Percentiles rank a stretch among this genome's conserved stretches.
Evolutionary conservation across 2,329 filamentous ascomycete species (phyloP).

Genomic region (Microdochium paspali): DNA sequence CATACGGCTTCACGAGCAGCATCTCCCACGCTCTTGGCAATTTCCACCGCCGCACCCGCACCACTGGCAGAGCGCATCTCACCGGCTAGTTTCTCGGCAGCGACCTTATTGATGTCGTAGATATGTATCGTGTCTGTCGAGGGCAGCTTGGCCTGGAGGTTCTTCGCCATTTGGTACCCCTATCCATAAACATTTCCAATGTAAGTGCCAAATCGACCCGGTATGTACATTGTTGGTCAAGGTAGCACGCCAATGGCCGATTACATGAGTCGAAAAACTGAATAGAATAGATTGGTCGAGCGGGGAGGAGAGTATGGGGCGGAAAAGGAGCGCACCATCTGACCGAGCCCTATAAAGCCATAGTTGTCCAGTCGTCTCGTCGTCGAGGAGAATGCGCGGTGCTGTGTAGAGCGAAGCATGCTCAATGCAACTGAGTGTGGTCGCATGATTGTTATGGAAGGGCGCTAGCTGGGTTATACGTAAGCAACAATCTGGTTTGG

Average conservation of each 20-base stretch:
- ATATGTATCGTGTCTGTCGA: slow-evolving; percentile 40
- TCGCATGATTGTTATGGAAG: slow-evolving; percentile 36
- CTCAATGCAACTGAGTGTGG: slow-evolving; percentile 27
- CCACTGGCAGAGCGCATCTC: slow-evolving; percentile 33
- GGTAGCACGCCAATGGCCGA: no score
- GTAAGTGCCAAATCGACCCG: no score
- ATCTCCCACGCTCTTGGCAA: slow-evolving; percentile 34
- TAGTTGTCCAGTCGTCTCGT: slow-evolving; percentile 39
- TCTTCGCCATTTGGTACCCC: slow-evolving; percentile 56
- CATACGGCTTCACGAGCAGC: slow-evolving; percentile 42
- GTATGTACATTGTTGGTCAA: no score
- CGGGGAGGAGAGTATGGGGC: no score
- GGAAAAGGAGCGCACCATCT: no score
- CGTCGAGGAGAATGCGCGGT: slow-evolving; percentile 41
- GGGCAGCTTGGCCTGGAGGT: slow-evolving; percentile 46
- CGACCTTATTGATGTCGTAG: slow-evolving; percentile 46
- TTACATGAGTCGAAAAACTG: no score
- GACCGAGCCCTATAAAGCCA: slow-evolving; percentile 50
- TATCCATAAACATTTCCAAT: slow-evolving; percentile 17
- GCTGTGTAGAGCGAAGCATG: slow-evolving; percentile 21
- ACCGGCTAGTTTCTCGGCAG: slow-evolving; percentile 33
- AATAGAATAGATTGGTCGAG: no score
- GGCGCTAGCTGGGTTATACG: no score
- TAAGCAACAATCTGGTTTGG: no score
- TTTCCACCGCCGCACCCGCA: slow-evolving; percentile 34